Evolutionary conservation across 2,329 filamentous ascomycete species (phyloP).

Genomic region (Podosphaera xanthii): DNA sequence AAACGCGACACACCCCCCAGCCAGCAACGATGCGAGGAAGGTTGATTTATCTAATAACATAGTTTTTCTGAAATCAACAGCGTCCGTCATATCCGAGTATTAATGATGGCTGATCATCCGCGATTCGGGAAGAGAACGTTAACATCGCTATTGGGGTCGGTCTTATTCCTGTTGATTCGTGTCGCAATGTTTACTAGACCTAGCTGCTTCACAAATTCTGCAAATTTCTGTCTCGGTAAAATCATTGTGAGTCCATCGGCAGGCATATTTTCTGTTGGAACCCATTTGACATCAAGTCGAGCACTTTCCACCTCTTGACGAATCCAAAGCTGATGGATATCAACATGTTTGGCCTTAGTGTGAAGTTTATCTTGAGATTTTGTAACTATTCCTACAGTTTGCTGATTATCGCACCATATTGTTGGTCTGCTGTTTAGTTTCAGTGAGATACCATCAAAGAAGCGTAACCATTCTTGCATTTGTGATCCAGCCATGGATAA

Average conservation of each 20-base stretch:
- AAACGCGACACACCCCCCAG: too few relatives aligned
- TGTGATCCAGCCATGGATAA: background rate
- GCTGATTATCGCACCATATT: background rate
- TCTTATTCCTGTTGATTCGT: too few relatives aligned
- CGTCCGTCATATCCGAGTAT: too few relatives aligned
- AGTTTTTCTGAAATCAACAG: too few relatives aligned
- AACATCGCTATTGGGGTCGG: too few relatives aligned
- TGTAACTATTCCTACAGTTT: background rate
- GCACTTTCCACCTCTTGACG: background rate
- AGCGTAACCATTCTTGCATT: background rate
- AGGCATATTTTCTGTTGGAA: background rate
- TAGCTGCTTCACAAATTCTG: background rate
- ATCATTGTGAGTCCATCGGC: background rate
- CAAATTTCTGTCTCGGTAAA: background rate
- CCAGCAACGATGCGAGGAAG: too few relatives aligned
- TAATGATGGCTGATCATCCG: too few relatives aligned
- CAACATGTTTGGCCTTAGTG: background rate
- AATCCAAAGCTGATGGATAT: conserved; percentile 1
- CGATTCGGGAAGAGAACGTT: too few relatives aligned
- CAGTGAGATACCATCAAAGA: background rate
- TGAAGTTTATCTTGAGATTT: background rate
- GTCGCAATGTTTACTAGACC: too few relatives aligned
- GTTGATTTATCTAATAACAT: too few relatives aligned
- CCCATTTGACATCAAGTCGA: background rate
- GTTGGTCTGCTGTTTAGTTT: background rate